phyloP scores from a whole-genome alignment of 1,284 basidiomycete species.

The Trametes pubescens region DNA sequence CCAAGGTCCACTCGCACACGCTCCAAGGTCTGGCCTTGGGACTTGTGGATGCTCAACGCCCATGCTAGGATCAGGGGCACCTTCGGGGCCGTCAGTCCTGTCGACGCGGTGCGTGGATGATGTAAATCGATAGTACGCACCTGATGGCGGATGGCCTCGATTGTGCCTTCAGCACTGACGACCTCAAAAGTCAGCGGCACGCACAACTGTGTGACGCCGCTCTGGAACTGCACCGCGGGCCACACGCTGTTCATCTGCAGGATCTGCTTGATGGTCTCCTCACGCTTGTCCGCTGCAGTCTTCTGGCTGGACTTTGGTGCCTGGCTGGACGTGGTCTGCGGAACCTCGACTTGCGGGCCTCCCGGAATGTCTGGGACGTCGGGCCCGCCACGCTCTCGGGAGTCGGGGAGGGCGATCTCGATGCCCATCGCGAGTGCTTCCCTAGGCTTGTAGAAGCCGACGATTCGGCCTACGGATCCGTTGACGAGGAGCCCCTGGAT shows the following conservation, averaged over 20 bases:
- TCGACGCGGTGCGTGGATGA: not conserved
- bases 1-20: constrained; percentile 76
- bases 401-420: constrained; percentile 44
- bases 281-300: constrained; percentile 10
- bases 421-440: constrained; percentile 54
- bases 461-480: constrained; percentile 30
- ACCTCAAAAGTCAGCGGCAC: constrained; percentile 65
- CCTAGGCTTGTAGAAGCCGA: constrained; percentile 63
- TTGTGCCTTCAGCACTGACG: constrained; percentile 57
- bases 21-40: constrained; percentile 85
- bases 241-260: constrained; percentile 42
- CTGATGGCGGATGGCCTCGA: constrained; percentile 63
- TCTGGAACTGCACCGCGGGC: constrained; percentile 66
- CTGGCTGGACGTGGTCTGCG: not conserved
- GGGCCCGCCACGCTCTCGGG: constrained; percentile 5
- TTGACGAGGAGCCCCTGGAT: constrained; percentile 43
- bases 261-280: constrained; percentile 22
- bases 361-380: constrained; percentile 4
- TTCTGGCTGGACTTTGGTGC: not conserved
- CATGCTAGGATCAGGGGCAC: constrained; percentile 82
- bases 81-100: constrained; percentile 43
- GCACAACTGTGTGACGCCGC: constrained; percentile 53
- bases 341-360: not conserved
- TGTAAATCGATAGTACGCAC: constrained; percentile 39
- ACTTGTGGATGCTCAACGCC: constrained; percentile 88